Evolutionary conservation across 2,329 filamentous ascomycete genomes (phyloP).

Genomic region (Penicillium glabrum): DNA sequence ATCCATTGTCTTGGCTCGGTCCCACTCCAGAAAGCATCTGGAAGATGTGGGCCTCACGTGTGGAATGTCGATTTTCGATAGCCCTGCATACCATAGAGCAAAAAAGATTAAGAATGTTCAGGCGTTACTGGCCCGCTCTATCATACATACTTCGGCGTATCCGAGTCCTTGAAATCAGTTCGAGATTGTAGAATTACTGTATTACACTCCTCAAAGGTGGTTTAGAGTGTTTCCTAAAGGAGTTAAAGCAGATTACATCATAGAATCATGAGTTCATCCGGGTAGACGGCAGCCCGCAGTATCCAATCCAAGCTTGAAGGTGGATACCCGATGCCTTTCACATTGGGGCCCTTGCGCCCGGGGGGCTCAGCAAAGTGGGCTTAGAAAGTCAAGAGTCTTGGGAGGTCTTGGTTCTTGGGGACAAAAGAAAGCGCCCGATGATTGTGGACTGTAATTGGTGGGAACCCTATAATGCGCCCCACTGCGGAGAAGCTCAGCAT

Average conservation of each 20-base stretch:
- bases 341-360: constrained; percentile 1
- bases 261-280: neutral
- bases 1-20: neutral
- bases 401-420: neutral
- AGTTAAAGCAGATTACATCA: neutral
- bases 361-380: constrained; percentile 6
- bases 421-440: neutral
- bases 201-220: neutral
- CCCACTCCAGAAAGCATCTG: constrained; percentile 10
- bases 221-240: neutral
- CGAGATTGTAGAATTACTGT: neutral
- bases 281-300: neutral
- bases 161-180: neutral
- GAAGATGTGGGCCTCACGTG: constrained; percentile 15
- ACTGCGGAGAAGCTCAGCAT: constrained; percentile 17
- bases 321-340: neutral
- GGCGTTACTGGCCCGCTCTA: neutral
- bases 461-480: neutral
- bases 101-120: constrained; percentile 10
- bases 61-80: constrained; percentile 8
- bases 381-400: neutral
- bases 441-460: neutral
- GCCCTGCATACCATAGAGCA: constrained; percentile 5
- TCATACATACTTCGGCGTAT: constrained; percentile 10
- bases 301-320: neutral